A percentile compares a stretch with the other conserved stretches of the same genome.
These are phyloP conservation scores for Collybiopsis luxurians DNA, from an alignment of 768 basidiomycete genomes.

Conservation along the genomic window DNA sequence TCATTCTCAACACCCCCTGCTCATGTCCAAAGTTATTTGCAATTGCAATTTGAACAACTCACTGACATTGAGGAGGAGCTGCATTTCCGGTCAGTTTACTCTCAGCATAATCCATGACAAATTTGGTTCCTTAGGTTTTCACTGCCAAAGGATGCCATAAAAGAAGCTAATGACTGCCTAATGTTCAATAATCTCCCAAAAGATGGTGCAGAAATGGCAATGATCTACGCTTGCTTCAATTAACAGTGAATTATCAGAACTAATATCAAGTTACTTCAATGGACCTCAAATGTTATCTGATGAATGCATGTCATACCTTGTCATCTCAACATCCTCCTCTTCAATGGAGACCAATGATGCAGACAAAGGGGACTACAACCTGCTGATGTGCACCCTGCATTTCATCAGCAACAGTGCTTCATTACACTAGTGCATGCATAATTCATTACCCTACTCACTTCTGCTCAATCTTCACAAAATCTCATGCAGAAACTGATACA, in stretches of 20 bases:
- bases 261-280: slow-evolving; percentile 59
- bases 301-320: slow-evolving; percentile 47
- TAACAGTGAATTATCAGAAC: slow-evolving; percentile 20
- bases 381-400: slow-evolving; percentile 62
- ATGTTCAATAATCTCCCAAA: slow-evolving; percentile 36
- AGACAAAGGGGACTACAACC: slow-evolving; percentile 22
- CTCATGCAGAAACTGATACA: slow-evolving; percentile 15
- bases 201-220: slow-evolving; percentile 31
- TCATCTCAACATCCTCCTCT: slow-evolving; percentile 29
- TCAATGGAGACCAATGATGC: slow-evolving; percentile 6
- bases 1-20: slow-evolving; percentile 53
- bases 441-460: slow-evolving; percentile 43
- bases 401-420: slow-evolving; percentile 71
- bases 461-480: slow-evolving; percentile 19
- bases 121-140: slow-evolving; percentile 35
- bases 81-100: not conserved
- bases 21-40: slow-evolving; percentile 44
- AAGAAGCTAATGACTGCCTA: slow-evolving; percentile 38
- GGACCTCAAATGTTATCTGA: slow-evolving; percentile 56
- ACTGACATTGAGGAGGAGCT: not conserved
- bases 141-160: slow-evolving; percentile 39
- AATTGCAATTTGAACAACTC: slow-evolving; percentile 9
- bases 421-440: slow-evolving; percentile 61
- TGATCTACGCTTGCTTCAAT: not conserved
- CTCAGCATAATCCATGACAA: not conserved